Evolutionary conservation across 2,329 filamentous ascomycete species (phyloP).

Genomic region (Talaromyces funiculosus): DNA sequence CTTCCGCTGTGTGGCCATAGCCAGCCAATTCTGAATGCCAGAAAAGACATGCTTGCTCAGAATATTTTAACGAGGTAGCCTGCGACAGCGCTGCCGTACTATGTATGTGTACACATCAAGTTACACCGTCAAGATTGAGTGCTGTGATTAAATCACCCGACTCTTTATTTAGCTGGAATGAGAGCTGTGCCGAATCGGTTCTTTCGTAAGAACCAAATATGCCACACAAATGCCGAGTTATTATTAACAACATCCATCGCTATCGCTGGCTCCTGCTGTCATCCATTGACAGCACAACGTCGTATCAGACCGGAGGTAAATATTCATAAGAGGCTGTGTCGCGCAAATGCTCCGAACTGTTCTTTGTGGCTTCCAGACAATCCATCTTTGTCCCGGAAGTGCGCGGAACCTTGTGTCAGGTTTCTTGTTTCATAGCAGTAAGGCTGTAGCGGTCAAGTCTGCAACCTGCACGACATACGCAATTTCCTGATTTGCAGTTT

Average conservation of each 20-base stretch:
- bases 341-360: not conserved
- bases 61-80: not conserved
- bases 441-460: not conserved
- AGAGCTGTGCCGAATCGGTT: not conserved
- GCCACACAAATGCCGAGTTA: not conserved
- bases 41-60: not conserved
- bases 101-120: not conserved
- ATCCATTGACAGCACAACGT: not conserved
- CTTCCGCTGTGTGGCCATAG: too few species aligned
- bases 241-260: not conserved
- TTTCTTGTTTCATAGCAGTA: not conserved
- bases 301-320: not conserved
- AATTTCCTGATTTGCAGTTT: not conserved
- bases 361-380: not conserved
- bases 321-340: not conserved
- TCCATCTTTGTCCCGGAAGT: not conserved
- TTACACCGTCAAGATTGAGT: not conserved
- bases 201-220: not conserved
- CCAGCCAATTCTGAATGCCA: too few species aligned
- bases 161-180: not conserved
- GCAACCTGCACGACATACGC: not conserved
- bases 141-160: not conserved
- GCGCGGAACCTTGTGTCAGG: not conserved
- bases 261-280: not conserved
- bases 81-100: not conserved